These are phyloP conservation scores for Pachyrhizus erosus DNA, from an alignment of 306 rosid species.

Conservation along the genomic window DNA sequence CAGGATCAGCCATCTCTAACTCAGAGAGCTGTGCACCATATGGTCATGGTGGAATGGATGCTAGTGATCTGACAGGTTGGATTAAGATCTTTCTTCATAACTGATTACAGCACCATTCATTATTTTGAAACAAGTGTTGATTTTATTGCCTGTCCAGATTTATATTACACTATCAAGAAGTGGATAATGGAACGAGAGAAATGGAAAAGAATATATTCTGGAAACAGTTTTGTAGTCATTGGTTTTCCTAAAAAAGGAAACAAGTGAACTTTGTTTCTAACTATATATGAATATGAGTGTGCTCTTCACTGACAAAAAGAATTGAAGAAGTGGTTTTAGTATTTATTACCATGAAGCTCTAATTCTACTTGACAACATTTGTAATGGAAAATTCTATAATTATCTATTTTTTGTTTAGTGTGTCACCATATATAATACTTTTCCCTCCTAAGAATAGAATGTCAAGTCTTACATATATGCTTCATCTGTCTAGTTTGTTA, in stretches of 20 bases:
- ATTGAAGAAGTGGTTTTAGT: not conserved
- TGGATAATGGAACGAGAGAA: conserved; percentile 16
- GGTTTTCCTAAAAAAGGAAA: conserved; percentile 23
- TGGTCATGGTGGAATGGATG: conserved; percentile 64
- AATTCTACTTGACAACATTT: conserved; percentile 16
- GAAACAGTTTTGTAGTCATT: not conserved
- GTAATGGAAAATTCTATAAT: not conserved
- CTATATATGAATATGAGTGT: not conserved
- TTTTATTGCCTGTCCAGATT: conserved; percentile 18
- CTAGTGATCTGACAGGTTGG: conserved; percentile 98
- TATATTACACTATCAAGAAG: conserved; percentile 26
- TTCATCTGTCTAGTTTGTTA: conserved; percentile 31
- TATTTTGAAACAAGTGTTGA: conserved; percentile 33
- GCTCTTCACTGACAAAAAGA: conserved; percentile 15
- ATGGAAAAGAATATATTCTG: not conserved
- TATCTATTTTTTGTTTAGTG: not conserved
- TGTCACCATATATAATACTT: not conserved
- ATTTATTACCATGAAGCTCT: conserved; percentile 31
- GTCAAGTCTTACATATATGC: conserved; percentile 14
- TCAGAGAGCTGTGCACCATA: conserved; percentile 94
- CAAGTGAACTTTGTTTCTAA: conserved; percentile 23
- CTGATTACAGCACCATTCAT: conserved; percentile 24
- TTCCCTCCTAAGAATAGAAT: not conserved
- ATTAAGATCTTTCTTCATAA: conserved; percentile 29
- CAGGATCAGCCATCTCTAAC: conserved; percentile 95